These are phyloP conservation scores for Parasarocladium wereldwijsianum DNA, from an alignment of 2,329 filamentous ascomycete species.

Conservation along the genomic window DNA sequence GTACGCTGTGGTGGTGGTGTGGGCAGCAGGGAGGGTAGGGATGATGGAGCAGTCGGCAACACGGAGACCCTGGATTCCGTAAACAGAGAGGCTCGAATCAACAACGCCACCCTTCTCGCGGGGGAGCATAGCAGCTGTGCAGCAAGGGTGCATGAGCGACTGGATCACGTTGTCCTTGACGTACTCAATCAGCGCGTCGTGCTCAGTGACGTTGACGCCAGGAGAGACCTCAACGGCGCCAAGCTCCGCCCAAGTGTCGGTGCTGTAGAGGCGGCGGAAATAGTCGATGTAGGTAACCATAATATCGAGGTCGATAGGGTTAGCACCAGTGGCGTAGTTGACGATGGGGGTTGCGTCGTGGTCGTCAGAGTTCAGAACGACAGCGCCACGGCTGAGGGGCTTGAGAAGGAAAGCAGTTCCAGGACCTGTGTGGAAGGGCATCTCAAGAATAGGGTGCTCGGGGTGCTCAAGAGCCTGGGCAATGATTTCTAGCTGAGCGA, in stretches of 20 bases:
- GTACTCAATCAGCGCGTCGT: conserved; percentile 9
- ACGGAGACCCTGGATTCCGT: conserved; percentile 17
- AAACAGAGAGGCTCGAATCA: conserved; percentile 17
- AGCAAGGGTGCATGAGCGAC: conserved; percentile 25
- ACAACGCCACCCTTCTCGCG: conserved; percentile 20
- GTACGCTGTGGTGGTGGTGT: conserved; percentile 35
- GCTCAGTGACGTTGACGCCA: conserved; percentile 10
- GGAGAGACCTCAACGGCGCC: conserved; percentile 15
- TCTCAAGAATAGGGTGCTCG: conserved; percentile 15
- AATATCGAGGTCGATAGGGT: conserved; percentile 21
- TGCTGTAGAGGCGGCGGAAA: conserved; percentile 13
- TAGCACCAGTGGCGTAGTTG: conserved; percentile 18
- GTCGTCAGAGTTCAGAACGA: conserved; percentile 12
- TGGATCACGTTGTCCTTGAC: conserved; percentile 15
- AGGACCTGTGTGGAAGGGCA: conserved; percentile 12
- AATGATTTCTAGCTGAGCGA: conserved; percentile 12
- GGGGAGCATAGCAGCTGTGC: conserved; percentile 29
- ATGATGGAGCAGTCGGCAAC: conserved; percentile 15
- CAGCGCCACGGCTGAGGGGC: conserved; percentile 19
- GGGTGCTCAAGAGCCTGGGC: conserved; percentile 14
- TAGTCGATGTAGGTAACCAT: conserved; percentile 17
- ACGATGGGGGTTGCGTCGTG: conserved; percentile 15
- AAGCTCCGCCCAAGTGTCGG: conserved; percentile 13
- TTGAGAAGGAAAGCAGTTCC: conserved; percentile 14
- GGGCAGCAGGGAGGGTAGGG: conserved; percentile 16